A percentile compares a stretch with the other conserved stretches of the same genome.
Evolutionary conservation across 2,329 filamentous ascomycete genomes (phyloP).

Genomic region (Trichoderma breve): DNA sequence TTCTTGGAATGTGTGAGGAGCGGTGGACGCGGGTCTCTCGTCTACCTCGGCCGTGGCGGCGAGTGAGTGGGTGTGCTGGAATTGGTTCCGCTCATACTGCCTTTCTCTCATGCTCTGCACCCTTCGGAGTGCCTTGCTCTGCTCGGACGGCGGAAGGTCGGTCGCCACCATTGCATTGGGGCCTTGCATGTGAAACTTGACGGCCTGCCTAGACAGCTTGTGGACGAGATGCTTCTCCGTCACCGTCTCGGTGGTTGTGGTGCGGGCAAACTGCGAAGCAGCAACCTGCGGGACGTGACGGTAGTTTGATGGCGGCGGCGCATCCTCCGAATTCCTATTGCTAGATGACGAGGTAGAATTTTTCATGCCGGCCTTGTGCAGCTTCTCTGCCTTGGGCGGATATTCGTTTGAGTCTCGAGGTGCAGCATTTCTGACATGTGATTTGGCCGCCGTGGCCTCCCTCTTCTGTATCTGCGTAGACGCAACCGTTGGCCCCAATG

Average conservation of each 20-base stretch:
- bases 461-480: slow-evolving; percentile 12
- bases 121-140: slow-evolving; percentile 37
- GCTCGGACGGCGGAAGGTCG: slow-evolving; percentile 35
- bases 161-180: slow-evolving; percentile 27
- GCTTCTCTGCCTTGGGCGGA: slow-evolving; percentile 12
- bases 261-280: slow-evolving; percentile 53
- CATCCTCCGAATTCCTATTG: slow-evolving; percentile 23
- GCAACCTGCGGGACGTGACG: slow-evolving; percentile 55
- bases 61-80: slow-evolving; percentile 40
- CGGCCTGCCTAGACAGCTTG: slow-evolving; percentile 43
- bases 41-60: slow-evolving; percentile 38
- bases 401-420: background rate
- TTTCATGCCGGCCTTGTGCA: slow-evolving; percentile 9
- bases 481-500: background rate
- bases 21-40: slow-evolving; percentile 25
- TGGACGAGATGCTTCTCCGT: slow-evolving; percentile 40
- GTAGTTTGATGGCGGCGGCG: slow-evolving; percentile 32
- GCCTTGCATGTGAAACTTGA: slow-evolving; percentile 42
- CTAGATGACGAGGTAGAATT: slow-evolving; percentile 20
- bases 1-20: slow-evolving; percentile 21
- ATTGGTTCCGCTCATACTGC: slow-evolving; percentile 43
- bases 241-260: slow-evolving; percentile 47
- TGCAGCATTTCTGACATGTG: background rate
- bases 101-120: slow-evolving; percentile 40
- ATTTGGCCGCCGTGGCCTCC: background rate